A percentile compares a stretch with the other conserved stretches of the same genome.
These are phyloP conservation scores for Tetradesmus lagerheimii DNA, from an alignment of 139 green algal genomes.

Conservation along the genomic window DNA sequence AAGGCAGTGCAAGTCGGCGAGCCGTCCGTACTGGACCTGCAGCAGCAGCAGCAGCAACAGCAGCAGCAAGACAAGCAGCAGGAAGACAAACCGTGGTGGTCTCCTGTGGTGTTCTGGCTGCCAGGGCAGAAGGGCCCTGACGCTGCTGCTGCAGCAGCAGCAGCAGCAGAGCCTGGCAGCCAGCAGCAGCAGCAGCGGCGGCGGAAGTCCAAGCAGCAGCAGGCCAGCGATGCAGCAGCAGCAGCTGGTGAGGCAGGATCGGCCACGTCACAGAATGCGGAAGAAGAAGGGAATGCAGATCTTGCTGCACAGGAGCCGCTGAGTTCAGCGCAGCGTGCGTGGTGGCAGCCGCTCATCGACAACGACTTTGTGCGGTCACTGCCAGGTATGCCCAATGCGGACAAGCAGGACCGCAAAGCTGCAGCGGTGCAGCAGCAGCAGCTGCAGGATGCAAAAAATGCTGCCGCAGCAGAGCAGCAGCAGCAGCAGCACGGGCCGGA, in stretches of 20 bases:
- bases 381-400: background rate
- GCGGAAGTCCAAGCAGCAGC: background rate
- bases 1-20: background rate
- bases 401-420: background rate
- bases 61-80: background rate
- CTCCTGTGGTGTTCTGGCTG: background rate
- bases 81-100: slow-evolving; percentile 17
- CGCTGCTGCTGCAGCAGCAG: background rate
- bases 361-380: slow-evolving; percentile 6
- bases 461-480: background rate
- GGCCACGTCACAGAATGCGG: background rate
- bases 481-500: slow-evolving; percentile 13
- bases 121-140: slow-evolving; percentile 23
- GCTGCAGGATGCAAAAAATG: background rate
- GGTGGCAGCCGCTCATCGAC: slow-evolving; percentile 36
- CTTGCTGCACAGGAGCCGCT: slow-evolving; percentile 25
- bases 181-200: slow-evolving; percentile 32
- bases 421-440: background rate
- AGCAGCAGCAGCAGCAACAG: slow-evolving; percentile 45
- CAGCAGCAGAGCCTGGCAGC: background rate
- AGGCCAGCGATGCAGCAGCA: slow-evolving; percentile 23
- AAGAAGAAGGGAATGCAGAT: background rate
- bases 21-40: background rate
- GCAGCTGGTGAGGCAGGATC: slow-evolving; percentile 19
- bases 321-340: slow-evolving; percentile 17